A percentile compares a stretch with the other conserved stretches of the same genome.
These are phyloP conservation scores for Phytophthora fragariaefolia DNA, from an alignment of 352 stramenopile species.

Conservation along the genomic window DNA sequence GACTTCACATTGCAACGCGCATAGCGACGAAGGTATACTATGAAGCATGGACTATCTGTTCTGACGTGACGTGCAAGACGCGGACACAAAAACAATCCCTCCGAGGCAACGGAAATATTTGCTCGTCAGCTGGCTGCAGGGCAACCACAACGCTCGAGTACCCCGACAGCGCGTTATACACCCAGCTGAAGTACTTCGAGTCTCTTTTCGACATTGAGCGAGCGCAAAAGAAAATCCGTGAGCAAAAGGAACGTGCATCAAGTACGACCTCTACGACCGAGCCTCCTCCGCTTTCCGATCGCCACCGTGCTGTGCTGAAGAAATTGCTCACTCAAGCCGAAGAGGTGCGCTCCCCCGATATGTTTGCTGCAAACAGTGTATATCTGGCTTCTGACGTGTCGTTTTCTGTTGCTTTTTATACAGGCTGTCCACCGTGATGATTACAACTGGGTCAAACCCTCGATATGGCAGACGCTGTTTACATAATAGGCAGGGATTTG, in stretches of 20 bases:
- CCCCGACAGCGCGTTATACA: constrained; percentile 93
- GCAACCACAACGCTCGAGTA: constrained; percentile 91
- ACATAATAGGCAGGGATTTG: constrained; percentile 41
- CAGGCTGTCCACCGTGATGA: constrained; percentile 85
- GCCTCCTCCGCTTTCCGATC: constrained; percentile 58
- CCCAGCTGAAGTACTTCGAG: constrained; percentile 98
- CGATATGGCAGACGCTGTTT: constrained; percentile 90
- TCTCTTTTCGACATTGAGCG: constrained; percentile 95
- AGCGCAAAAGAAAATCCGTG: constrained; percentile 81
- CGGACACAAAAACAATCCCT: constrained; percentile 97
- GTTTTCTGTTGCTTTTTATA: constrained; percentile 13
- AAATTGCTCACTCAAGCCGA: constrained; percentile 82
- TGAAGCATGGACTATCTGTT: constrained; percentile 92
- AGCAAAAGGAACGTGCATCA: constrained; percentile 60
- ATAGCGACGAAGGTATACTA: constrained; percentile 90
- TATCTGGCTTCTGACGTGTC: constrained; percentile 2
- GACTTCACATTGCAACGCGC: constrained; percentile 82
- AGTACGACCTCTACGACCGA: constrained; percentile 38
- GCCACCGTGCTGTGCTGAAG: constrained; percentile 78
- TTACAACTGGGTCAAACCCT: constrained; percentile 95
- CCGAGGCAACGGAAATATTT: constrained; percentile 92
- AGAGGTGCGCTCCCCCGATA: constrained; percentile 44
- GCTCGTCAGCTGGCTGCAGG: constrained; percentile 92
- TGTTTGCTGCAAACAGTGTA: not conserved
- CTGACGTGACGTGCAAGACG: constrained; percentile 95